phyloP scores from a whole-genome alignment of 169 alveolate species.

The Ophryocystis elektroscirrha region DNA sequence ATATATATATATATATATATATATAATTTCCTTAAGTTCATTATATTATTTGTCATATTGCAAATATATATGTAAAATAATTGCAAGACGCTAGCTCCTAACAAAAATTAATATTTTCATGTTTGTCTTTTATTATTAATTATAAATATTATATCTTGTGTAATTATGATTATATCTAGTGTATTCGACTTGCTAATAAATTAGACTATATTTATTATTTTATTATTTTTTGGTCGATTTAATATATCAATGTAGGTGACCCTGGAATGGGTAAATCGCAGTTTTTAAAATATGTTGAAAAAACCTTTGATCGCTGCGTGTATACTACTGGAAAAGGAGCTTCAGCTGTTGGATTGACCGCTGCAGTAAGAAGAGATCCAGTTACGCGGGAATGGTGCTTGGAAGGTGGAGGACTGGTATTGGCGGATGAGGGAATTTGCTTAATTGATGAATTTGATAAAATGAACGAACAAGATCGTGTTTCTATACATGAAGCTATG shows the following conservation, averaged over 20 bases:
- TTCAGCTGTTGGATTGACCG: constrained; percentile 97
- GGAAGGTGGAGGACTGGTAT: constrained; percentile 94
- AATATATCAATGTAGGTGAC: constrained; percentile 44
- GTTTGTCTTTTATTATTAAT: not conserved
- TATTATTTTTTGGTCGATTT: no score
- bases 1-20: no score
- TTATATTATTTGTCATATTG: no score
- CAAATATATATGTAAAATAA: no score
- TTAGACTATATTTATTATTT: not conserved
- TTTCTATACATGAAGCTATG: constrained; percentile 99
- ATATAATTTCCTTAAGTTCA: no score
- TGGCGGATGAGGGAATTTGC: constrained; percentile 77
- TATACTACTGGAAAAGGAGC: constrained; percentile 98
- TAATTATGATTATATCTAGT: constrained; percentile 9
- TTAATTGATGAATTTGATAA: constrained; percentile 98
- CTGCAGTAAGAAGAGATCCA: constrained; percentile 88
- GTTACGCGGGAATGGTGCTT: constrained; percentile 87
- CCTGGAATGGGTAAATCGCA: constrained; percentile 98
- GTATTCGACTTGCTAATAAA: not conserved
- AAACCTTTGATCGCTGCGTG: constrained; percentile 81
- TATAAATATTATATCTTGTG: constrained; percentile 14
- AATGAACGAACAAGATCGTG: constrained; percentile 94
- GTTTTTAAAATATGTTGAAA: constrained; percentile 83
- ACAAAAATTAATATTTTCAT: no score
- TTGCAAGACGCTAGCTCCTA: no score